Conservation (phyloP, 805 yeast genomes). For the Candida maris region DNA sequence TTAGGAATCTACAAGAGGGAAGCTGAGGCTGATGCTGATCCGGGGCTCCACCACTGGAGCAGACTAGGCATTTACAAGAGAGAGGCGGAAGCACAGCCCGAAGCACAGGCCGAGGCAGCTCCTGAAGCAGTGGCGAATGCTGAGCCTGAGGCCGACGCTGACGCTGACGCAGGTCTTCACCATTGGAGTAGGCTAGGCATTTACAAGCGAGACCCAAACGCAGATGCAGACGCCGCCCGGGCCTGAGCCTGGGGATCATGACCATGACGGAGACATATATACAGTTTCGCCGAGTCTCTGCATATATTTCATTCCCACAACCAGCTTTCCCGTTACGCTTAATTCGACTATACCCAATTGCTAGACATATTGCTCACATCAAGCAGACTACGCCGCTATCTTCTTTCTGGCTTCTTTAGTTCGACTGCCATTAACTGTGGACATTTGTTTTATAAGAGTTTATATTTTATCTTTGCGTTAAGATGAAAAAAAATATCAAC, state of each 20-base stretch:
- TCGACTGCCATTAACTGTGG: no score
- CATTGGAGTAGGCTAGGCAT: not conserved
- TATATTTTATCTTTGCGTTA: no score
- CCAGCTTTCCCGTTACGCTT: no score
- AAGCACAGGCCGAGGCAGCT: constrained; percentile 17
- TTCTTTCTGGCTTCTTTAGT: no score
- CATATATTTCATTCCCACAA: no score
- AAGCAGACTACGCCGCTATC: no score
- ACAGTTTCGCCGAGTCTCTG: no score
- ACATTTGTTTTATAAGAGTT: no score
- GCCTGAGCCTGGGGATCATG: constrained; percentile 5
- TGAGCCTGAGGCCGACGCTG: constrained; percentile 5
- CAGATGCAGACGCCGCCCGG: constrained; percentile 6
- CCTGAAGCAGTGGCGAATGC: constrained; percentile 17
- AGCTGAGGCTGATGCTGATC: constrained; percentile 26
- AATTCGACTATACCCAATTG: no score
- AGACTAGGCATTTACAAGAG: constrained; percentile 24
- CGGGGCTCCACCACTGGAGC: constrained; percentile 11
- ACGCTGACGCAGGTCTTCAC: constrained; percentile 11
- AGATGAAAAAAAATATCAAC: no score
- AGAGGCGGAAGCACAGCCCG: constrained; percentile 31
- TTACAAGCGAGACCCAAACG: constrained; percentile 5
- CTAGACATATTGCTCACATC: no score
- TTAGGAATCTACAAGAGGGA: constrained; percentile 27
- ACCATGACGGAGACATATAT: not conserved